Base-by-base conservation (phyloP, 768 basidiomycete species). In the Pilatotrama ljubarskyi region DNA sequence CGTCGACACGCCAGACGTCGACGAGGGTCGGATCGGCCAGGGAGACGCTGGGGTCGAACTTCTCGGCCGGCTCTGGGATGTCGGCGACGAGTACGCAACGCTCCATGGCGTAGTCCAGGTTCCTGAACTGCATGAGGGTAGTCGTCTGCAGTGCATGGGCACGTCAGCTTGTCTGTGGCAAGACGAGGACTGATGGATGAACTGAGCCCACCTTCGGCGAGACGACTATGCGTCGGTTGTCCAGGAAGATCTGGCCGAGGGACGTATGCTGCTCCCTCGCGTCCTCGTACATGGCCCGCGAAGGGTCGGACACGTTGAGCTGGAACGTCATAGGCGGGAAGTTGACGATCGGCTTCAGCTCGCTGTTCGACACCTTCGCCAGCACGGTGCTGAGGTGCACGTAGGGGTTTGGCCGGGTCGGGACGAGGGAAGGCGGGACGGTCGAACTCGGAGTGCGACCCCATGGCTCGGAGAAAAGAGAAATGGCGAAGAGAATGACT, bases 71-170 rank as follows among this genome's bases (percentile, higher is more conserved):
- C n/a, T 58, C 22, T 3, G 44, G 38, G 18, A 50, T 46, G 35
- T 56, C 22, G 29, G 29, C 29, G 10, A 32, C 29, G 9, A 64
- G 29, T 17, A 61, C 48, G 38, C 63, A 64, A 24, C 55, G 55
- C 35, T 64, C 63, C 63, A 64, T 64, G n/a, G 51, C 51, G 26
- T 61, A 61, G 59, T 64, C 63, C 15, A 64, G 32, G 51, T 61
- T 57, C 50, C 63, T 55, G 55, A 64, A 64, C 24, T 64, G 63
- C 5, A 58, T 36, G 22, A 62, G 26, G n/a, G 61, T 62, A 17
- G 61, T 52, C 14, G 48, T 26, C 61, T 53, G 47, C 17, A 22
- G 13, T 2, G 32, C 22, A n/a, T 50, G 22, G 42, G 38, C 37
- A 37, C 20, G 20, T 38, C 6, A 11, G 24, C 15, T 18, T n/a